Evolutionary conservation across 768 basidiomycete genomes (phyloP), one percentile per base, ranked within the genome.

Genomic region (Rhodotorula taiwanensis): DNA sequence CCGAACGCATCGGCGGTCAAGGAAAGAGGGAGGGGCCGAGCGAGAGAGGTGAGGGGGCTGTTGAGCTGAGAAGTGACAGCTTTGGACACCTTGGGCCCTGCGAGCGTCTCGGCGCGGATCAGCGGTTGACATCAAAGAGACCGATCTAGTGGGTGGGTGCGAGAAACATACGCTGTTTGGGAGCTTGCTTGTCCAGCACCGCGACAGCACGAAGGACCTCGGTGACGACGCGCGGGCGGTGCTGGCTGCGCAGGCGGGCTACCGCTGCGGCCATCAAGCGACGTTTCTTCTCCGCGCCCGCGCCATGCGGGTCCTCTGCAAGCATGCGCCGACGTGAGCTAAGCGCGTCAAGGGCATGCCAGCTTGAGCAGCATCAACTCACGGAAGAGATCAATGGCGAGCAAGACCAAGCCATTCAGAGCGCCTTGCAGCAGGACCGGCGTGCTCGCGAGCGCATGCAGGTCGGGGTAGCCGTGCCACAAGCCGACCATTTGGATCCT

Each of bases 371-470:
- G 25, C 25, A 21, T 30, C 2, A 33, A 57, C 67, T 28, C 1
- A 68, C 67, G 61, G 45, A 45, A 58, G 23, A 70, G 49, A 36
- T 70, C 69, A 42, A 70, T 13, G 3, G 61, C 58, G 33, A 55
- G 28, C 27, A 66, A 28, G 45, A 56, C 42, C 23, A 66, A 5
- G 11, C 64, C 64, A 52, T 66, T 70, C 31, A 66, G 49, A 23
- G 55, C 52, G 59, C 66, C 54, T 49, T 47, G 60, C 11, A 39
- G 25, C 25, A 63, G 51, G 16, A 28, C 28, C 54, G 55, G 56
- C 20, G 60, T 27, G 4, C 58, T 54, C 20, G 58, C 31, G 15
- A 65, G 49, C 14, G 54, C n/a, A 34, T 52, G 50, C 33, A 51
- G n/a, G n/a, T 60, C 64, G 16, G 25, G 34, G 51, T 60, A 65